Conservation (phyloP, 2,329 filamentous ascomycete species). For the Chalaropsis ovoidea region DNA sequence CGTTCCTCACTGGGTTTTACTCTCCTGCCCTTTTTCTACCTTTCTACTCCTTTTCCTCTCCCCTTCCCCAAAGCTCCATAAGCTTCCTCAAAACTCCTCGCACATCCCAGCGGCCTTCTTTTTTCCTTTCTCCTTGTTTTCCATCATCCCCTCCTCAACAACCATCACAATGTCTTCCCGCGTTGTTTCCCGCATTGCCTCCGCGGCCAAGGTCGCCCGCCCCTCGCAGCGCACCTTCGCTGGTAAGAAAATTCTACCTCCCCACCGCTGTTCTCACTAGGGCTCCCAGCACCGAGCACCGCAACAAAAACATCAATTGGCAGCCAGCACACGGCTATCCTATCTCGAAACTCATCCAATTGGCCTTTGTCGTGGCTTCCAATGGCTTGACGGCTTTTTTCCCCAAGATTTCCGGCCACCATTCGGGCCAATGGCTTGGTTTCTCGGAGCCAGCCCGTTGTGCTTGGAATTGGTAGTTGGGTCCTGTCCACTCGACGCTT, state of each 20-base stretch:
- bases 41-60: constrained; percentile 26
- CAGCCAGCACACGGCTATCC: background rate
- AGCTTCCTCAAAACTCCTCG: constrained; percentile 26
- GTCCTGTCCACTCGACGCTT: background rate
- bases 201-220: constrained; percentile 26
- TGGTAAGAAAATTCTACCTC: constrained; percentile 25
- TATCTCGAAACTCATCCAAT: constrained; percentile 20
- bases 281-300: constrained; percentile 20
- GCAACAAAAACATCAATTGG: constrained; percentile 22
- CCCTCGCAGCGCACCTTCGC: constrained; percentile 26
- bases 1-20: constrained; percentile 26
- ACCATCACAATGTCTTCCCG: constrained; percentile 26
- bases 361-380: constrained; percentile 3
- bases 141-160: constrained; percentile 24
- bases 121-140: constrained; percentile 26
- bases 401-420: background rate
- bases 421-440: constrained; percentile 19
- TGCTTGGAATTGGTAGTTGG: constrained; percentile 14
- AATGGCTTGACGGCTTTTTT: background rate
- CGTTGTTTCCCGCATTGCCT: constrained; percentile 27
- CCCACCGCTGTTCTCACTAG: constrained; percentile 24
- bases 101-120: constrained; percentile 26
- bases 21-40: constrained; percentile 24
- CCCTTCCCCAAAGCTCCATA: constrained; percentile 26
- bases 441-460: background rate